Conservation (phyloP, 495 filamentous ascomycete genomes). For the Massariosphaeria phaeospora region DNA sequence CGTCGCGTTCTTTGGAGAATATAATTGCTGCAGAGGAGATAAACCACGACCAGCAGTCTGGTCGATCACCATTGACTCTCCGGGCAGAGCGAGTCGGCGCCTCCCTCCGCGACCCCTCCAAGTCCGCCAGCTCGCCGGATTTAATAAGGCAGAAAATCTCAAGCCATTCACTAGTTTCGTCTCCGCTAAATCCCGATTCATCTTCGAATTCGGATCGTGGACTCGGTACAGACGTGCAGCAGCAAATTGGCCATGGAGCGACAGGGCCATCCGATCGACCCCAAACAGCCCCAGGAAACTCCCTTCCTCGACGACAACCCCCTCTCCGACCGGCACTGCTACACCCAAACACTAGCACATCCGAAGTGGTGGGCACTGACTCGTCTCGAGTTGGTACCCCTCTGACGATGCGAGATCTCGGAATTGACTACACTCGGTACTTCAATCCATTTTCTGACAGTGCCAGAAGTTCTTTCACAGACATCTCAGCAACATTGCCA, state of each 20-base stretch:
- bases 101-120: background rate
- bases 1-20: slow-evolving; percentile 2
- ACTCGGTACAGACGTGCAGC: background rate
- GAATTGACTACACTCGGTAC: slow-evolving; percentile 48
- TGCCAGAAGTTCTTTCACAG: slow-evolving; percentile 18
- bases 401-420: slow-evolving; percentile 40
- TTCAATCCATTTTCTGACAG: slow-evolving; percentile 38
- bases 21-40: background rate
- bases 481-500: slow-evolving; percentile 21
- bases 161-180: background rate
- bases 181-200: slow-evolving; percentile 17
- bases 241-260: background rate
- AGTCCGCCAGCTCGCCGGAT: background rate
- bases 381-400: slow-evolving; percentile 13
- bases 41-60: slow-evolving; percentile 16
- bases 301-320: background rate
- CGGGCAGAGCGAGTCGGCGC: slow-evolving; percentile 13
- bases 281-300: background rate
- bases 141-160: background rate
- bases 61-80: slow-evolving; percentile 5
- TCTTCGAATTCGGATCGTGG: slow-evolving; percentile 8
- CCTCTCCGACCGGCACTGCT: slow-evolving; percentile 1
- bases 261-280: background rate
- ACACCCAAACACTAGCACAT: background rate
- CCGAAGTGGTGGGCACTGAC: slow-evolving; percentile 1